Evolutionary conservation across 2,329 filamentous ascomycete species (phyloP), one percentile per base, ranked within the genome.

Genomic region (Aspergillus fischeri): DNA sequence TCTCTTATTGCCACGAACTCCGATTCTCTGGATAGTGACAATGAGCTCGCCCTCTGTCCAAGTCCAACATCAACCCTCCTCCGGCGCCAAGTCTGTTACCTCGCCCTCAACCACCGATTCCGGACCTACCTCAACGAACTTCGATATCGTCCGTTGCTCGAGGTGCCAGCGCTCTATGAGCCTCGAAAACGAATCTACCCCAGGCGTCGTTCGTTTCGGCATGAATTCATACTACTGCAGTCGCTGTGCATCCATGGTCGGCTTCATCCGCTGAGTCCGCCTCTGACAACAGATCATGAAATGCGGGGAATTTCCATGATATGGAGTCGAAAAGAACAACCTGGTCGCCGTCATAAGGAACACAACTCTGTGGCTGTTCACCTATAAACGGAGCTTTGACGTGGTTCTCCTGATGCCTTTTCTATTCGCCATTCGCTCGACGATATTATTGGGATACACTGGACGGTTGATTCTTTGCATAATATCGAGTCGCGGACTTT

Each of bases 181-280:
- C 52, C 65, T 78, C n/a, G 71, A 74, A 27, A 67, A 68, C 42
- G 64, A 69, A 7, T 71, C 73, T 7, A 66, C 71, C 9, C 63
- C 70, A 1, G 74, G 71, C 4, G 72, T 72, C 2, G 74, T 80
- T 20, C 75, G 74, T 49, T 79, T 79, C 64, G 77, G 77, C 54
- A 77, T 78, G 69, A 80, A 80, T 58, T 78, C 76, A 21, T 80
- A 80, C 60, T 80, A 80, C 63, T 80, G 78, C 65, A 72, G 66
- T 51, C 74, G 76, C 51, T 78, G 76, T 59, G 76, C 76, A 24
- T 71, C 70, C 17, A 76, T 77, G 69, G 76, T 78, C 48, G 76
- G 76, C 35, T 78, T 76, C 60, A 69, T 68, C 24, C 66, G 69
- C 45, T 77, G 74, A 78, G 41, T 44, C 24, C 29, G 27, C 10